Percentiles rank a stretch among this genome's conserved stretches.
Evolutionary conservation across 2,329 filamentous ascomycete genomes (phyloP).

Genomic region (Cladophialophora chaetospira): DNA sequence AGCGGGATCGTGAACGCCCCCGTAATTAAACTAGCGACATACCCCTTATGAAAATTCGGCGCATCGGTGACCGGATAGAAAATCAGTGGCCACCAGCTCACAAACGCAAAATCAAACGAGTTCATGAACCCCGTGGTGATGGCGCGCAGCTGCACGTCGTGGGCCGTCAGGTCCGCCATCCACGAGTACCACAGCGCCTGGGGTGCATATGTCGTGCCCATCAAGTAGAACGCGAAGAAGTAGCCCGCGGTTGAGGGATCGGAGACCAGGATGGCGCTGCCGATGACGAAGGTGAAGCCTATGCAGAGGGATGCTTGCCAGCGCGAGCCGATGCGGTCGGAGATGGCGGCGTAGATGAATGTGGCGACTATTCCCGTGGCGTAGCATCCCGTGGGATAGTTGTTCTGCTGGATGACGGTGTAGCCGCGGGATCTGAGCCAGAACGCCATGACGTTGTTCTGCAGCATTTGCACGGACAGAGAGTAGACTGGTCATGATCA

Average conservation of each 20-base stretch:
- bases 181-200: conserved; percentile 53
- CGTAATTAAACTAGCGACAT: conserved; percentile 36
- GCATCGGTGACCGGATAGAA: conserved; percentile 40
- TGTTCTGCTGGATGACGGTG: conserved; percentile 48
- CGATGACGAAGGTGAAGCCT: conserved; percentile 47
- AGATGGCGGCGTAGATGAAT: conserved; percentile 45
- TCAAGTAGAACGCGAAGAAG: conserved; percentile 50
- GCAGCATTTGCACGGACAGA: conserved; percentile 46
- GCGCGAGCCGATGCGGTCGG: conserved; percentile 47
- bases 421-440: conserved; percentile 52
- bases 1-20: conserved; percentile 39
- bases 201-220: conserved; percentile 50
- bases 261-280: conserved; percentile 43
- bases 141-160: conserved; percentile 41
- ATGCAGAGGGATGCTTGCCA: conserved; percentile 50
- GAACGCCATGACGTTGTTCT: conserved; percentile 50
- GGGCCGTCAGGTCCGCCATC: conserved; percentile 45
- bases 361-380: conserved; percentile 48
- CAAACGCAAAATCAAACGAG: conserved; percentile 38
- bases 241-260: conserved; percentile 39
- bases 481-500: conserved; percentile 42
- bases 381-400: conserved; percentile 48
- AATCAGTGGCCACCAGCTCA: conserved; percentile 40
- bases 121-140: conserved; percentile 43
- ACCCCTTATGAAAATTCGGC: conserved; percentile 37